Base-by-base conservation (phyloP, 768 basidiomycete species). In the Hypholoma sublateritium region DNA sequence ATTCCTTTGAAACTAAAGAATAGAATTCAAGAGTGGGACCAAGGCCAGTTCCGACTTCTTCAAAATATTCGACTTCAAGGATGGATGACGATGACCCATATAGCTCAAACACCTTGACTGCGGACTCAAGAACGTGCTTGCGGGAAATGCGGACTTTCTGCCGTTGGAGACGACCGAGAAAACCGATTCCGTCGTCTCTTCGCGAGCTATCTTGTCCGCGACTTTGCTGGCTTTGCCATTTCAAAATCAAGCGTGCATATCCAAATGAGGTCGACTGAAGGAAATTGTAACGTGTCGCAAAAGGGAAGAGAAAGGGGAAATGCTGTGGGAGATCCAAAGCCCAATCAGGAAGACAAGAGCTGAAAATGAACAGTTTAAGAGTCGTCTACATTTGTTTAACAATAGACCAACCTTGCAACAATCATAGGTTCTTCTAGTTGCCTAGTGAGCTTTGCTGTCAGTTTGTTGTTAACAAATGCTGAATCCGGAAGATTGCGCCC, bases 391-490 rank as follows among this genome's bases (percentile, higher is more conserved):
- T 39, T 17, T n/a, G 13, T n/a, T 57, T 17, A 16, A 39, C 47
- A 14, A 32, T 6, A 16, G 36, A 69, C 78, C 59, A 63, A 93
- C 94, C 93, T 95, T 1, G 96, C 97, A 43, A 99, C 95, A 60
- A 99, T 97, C 94, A 98, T 97, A 0, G 94, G 93, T 68, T 99
- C 97, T 65, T 99, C 97, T 42, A 99, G 71, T 69, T 98, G 97
- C 35, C 97, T 84, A 12, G 93, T 94, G n/a, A 99, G 81, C 72
- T 99, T 99, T 9, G 97, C 97, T 1, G 94, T 94, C 24, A 99
- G 76, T 72, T 99, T 99, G 76, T 97, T 98, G 70, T 98, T 99
- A 59, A 98, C 85, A 69, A 99, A 99, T 0, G 91, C 84, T 0
- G 91, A 83, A 60, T 95, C 93, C 2, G 87, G 76, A 16, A 97